phyloP scores from a whole-genome alignment of 164 flowering plant species.

The Sedum album region DNA sequence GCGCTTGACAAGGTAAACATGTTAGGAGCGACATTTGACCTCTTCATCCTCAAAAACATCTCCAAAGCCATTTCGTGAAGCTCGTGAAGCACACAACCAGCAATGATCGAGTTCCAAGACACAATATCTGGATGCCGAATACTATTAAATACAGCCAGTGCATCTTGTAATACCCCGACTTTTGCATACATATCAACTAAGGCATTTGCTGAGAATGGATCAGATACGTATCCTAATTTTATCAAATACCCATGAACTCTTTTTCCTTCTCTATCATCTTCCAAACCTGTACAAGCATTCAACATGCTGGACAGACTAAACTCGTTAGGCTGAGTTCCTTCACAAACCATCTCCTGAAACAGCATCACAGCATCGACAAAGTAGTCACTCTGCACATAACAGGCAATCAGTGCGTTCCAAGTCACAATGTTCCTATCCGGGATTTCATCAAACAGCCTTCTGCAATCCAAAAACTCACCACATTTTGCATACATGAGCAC shows the following conservation, averaged over 20 bases:
- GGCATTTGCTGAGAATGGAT: slow-evolving; percentile 61
- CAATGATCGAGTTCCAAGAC: slow-evolving; percentile 77
- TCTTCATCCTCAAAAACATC: slow-evolving; percentile 41
- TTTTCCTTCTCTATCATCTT: slow-evolving; percentile 41
- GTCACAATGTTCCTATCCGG: slow-evolving; percentile 51
- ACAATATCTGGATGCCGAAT: slow-evolving; percentile 51
- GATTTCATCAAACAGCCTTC: slow-evolving; percentile 48
- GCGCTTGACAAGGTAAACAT: slow-evolving; percentile 63
- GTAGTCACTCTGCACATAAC: slow-evolving; percentile 45
- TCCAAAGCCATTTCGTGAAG: slow-evolving; percentile 35
- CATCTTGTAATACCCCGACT: slow-evolving; percentile 39
- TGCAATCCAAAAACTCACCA: slow-evolving; percentile 42
- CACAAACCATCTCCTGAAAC: slow-evolving; percentile 51
- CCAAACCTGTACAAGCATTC: slow-evolving; percentile 51
- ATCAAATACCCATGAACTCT: slow-evolving; percentile 54
- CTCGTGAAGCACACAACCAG: slow-evolving; percentile 68
- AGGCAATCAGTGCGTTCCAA: slow-evolving; percentile 68
- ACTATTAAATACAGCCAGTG: slow-evolving; percentile 39
- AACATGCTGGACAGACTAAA: slow-evolving; percentile 52
- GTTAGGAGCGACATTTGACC: slow-evolving; percentile 36
- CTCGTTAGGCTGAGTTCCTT: slow-evolving; percentile 55
- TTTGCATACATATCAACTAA: slow-evolving; percentile 81
- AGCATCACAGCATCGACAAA: slow-evolving; percentile 40
- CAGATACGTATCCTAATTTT: slow-evolving; percentile 51
- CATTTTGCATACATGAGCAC: slow-evolving; percentile 77